Evolutionary conservation across 305 asterid genomes (phyloP), one percentile per base, ranked within the genome.

Genomic region (Fraxinus nigra): DNA sequence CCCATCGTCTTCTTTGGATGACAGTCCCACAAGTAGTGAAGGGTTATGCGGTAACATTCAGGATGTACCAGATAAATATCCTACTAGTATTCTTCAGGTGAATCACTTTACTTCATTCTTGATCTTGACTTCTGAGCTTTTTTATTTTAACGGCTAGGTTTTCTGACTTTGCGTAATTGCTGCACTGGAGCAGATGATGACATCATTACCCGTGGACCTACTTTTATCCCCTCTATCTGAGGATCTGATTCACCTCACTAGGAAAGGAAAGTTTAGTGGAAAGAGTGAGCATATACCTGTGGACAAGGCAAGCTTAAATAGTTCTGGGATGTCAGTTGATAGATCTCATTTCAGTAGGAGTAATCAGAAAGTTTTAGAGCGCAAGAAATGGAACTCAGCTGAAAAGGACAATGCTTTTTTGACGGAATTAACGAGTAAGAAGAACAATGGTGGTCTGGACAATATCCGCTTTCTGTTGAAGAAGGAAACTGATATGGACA

Each of bases 51-150:
- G 81, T 81, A 89, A 87, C 70, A 85, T 48, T 81, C 81, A 61
- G 84, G 86, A 88, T 84, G 87, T 73, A 69, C 89, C 90, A 10
- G 88, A 89, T 79, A 92, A 90, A 83, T 95, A 98, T 69, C 98
- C 97, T 14, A 89, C 93, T 76, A 92, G 97, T 87, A 93, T 97
- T 86, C 97, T 97, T 85, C 91, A 92, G 98, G 99, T 97, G 85
- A 86, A 79, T 54, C 75, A 26, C 79, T 77, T 73, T 80, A 48
- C 85, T 82, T 80, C 75, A 78, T 82, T 59, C 85, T 35, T 72
- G 48, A 78, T 82, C 38, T 77, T 81, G 63, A 51, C 59, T 56
- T 59, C 37, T 78, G 48, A 54, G 76, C 80, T 75, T 40, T 70
- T 76, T 32, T 22, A 40, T 26, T 73, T 7, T 28, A 26, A 8